These are phyloP conservation scores for Leccinum olivaceopallidum DNA, from an alignment of 768 basidiomycete genomes.

Conservation along the genomic window DNA sequence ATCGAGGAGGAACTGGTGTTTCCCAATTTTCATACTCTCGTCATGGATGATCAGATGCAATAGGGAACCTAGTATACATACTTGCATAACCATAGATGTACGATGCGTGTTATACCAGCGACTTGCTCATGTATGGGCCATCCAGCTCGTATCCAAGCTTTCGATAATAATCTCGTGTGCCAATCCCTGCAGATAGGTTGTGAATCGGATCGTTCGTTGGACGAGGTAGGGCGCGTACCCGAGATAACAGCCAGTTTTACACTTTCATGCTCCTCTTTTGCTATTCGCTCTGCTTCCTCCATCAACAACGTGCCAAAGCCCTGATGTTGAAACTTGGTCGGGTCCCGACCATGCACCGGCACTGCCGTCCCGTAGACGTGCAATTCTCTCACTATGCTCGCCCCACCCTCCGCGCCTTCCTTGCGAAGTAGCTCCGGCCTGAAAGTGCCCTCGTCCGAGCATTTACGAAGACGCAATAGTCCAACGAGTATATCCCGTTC, in stretches of 20 bases:
- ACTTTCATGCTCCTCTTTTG: conserved; percentile 95
- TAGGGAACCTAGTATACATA: background rate
- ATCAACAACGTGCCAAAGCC: conserved; percentile 97
- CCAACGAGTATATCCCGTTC: conserved; percentile 96
- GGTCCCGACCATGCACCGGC: conserved; percentile 95
- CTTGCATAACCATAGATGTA: conserved; percentile 6
- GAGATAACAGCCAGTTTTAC: conserved; percentile 97
- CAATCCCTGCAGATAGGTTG: conserved; percentile 63
- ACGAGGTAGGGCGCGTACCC: conserved; percentile 47
- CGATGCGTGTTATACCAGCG: conserved; percentile 41
- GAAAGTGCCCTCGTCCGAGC: conserved; percentile 97
- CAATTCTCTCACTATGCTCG: conserved; percentile 92
- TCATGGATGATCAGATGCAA: conserved; percentile 45
- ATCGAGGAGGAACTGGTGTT: conserved; percentile 96
- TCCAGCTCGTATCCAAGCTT: conserved; percentile 93
- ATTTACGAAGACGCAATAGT: conserved; percentile 87
- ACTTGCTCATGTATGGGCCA: conserved; percentile 98
- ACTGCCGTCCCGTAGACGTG: conserved; percentile 99
- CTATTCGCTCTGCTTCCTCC: conserved; percentile 99
- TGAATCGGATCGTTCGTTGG: conserved; percentile 1
- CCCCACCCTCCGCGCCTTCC: conserved; percentile 72
- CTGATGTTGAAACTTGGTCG: conserved; percentile 97
- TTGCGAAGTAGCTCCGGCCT: conserved; percentile 82
- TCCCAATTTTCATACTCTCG: conserved; percentile 88
- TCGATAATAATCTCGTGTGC: conserved; percentile 96